Evolutionary conservation across 139 green algal species (phyloP).

Genomic region (Chlamydomonas schloesseri): DNA sequence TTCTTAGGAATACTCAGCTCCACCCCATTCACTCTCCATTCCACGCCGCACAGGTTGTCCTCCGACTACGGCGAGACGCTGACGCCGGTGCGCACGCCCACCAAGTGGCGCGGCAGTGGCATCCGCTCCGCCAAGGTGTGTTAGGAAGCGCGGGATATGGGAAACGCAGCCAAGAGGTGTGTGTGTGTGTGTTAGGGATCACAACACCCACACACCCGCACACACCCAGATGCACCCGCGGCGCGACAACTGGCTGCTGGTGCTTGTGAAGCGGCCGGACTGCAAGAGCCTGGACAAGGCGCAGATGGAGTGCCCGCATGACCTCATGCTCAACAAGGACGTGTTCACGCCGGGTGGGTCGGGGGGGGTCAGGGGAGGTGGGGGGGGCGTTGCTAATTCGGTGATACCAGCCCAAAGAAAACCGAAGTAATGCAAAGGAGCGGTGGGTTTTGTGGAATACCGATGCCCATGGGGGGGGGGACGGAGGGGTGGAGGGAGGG

Average conservation of each 20-base stretch:
- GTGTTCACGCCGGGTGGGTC: slow-evolving; percentile 46
- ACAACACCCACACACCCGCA: too few relatives aligned
- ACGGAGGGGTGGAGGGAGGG: too few relatives aligned
- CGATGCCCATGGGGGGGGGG: too few relatives aligned
- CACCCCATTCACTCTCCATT: too few relatives aligned
- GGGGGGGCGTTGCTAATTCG: too few relatives aligned
- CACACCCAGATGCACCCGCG: neutral
- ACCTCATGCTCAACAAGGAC: slow-evolving; percentile 81
- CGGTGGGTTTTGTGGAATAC: too few relatives aligned
- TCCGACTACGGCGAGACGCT: slow-evolving; percentile 54
- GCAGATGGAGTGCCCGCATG: slow-evolving; percentile 68
- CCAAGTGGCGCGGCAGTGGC: slow-evolving; percentile 8
- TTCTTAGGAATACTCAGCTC: too few relatives aligned
- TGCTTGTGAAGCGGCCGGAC: slow-evolving; percentile 56
- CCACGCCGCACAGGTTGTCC: slow-evolving; percentile 54
- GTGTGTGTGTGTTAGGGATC: neutral
- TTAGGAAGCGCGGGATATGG: neutral
- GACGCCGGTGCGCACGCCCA: slow-evolving; percentile 12
- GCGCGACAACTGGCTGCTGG: slow-evolving; percentile 58
- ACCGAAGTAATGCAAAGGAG: too few relatives aligned
- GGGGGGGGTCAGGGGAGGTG: too few relatives aligned
- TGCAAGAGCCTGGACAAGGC: slow-evolving; percentile 54
- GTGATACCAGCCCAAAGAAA: too few relatives aligned
- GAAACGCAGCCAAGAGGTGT: neutral
- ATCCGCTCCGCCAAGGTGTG: slow-evolving; percentile 1